Evolutionary conservation across 2,329 filamentous ascomycete species (phyloP).

Genomic region (Fusarium sp.): DNA sequence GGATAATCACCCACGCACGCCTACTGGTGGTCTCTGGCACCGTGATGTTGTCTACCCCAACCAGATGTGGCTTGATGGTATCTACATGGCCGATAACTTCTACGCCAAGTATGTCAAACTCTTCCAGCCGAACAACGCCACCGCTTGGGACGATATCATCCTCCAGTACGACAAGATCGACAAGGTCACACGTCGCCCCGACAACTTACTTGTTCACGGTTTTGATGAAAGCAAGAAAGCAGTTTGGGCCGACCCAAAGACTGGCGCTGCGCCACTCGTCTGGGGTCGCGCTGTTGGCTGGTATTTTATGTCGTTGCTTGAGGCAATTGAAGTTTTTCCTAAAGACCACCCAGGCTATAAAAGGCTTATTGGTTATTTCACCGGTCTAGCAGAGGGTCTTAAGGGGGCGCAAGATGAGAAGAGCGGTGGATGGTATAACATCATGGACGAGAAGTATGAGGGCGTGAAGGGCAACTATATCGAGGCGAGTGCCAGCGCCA

Average conservation of each 20-base stretch:
- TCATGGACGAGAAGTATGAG: slow-evolving; percentile 66
- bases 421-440: slow-evolving; percentile 71
- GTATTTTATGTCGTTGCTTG: slow-evolving; percentile 67
- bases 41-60: slow-evolving; percentile 60
- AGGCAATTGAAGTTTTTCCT: slow-evolving; percentile 63
- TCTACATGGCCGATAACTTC: slow-evolving; percentile 64
- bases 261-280: slow-evolving; percentile 65
- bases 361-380: slow-evolving; percentile 57
- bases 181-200: slow-evolving; percentile 56
- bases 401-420: slow-evolving; percentile 58
- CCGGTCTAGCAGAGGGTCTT: slow-evolving; percentile 58
- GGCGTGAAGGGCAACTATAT: slow-evolving; percentile 69
- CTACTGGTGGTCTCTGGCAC: slow-evolving; percentile 68
- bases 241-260: slow-evolving; percentile 65
- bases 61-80: slow-evolving; percentile 72
- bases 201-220: slow-evolving; percentile 65
- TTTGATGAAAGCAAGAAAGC: slow-evolving; percentile 66
- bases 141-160: slow-evolving; percentile 61
- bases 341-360: slow-evolving; percentile 53
- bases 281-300: slow-evolving; percentile 69
- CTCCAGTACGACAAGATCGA: slow-evolving; percentile 63
- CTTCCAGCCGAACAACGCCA: slow-evolving; percentile 55
- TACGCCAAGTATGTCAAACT: slow-evolving; percentile 58
- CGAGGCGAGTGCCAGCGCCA: slow-evolving; percentile 70
- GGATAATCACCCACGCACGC: slow-evolving; percentile 63